phyloP scores from a whole-genome alignment of 192 early-diverging fungal species.

The Podila epigama region DNA sequence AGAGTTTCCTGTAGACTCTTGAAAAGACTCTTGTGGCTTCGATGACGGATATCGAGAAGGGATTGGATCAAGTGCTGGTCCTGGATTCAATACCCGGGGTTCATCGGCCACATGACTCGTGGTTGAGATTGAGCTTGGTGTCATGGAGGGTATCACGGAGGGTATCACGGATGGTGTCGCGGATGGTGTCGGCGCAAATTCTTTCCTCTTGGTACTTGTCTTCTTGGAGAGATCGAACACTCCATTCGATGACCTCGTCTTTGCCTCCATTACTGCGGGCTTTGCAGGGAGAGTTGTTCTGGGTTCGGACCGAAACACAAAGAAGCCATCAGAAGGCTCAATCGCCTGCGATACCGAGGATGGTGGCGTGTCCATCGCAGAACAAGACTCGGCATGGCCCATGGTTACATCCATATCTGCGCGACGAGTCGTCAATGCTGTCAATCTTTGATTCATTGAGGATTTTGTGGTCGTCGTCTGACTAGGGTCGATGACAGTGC shows the following conservation, averaged over 20 bases:
- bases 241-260: not conserved
- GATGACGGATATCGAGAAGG: not conserved
- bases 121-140: not conserved
- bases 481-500: no score
- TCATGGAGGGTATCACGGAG: not conserved
- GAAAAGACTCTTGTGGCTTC: not conserved
- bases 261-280: not conserved
- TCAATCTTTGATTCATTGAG: not conserved
- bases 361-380: not conserved
- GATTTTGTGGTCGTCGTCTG: not conserved
- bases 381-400: not conserved
- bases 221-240: constrained; percentile 1
- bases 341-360: not conserved
- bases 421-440: not conserved
- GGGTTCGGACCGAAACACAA: not conserved
- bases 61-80: not conserved
- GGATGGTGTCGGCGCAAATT: not conserved
- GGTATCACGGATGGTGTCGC: not conserved
- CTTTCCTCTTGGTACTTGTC: not conserved
- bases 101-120: no score
- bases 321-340: not conserved
- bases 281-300: not conserved
- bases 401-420: not conserved
- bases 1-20: not conserved
- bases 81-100: not conserved